Evolutionary conservation across 495 filamentous ascomycete species (phyloP).

Genomic region (Lasiosphaeris hirsuta): DNA sequence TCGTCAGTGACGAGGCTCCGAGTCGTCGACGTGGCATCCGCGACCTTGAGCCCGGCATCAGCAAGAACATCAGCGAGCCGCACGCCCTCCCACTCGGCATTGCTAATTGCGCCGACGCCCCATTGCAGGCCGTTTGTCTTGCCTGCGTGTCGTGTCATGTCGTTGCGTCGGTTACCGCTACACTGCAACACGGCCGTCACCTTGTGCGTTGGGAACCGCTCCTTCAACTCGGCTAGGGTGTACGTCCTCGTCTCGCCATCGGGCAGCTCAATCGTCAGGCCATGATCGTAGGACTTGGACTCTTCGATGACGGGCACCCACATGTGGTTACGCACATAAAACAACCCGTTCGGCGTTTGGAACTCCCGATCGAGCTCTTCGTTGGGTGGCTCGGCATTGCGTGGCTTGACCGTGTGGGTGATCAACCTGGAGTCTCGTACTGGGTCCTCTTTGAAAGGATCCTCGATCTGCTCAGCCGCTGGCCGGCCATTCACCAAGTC

Average conservation of each 20-base stretch:
- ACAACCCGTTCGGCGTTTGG: conserved; percentile 51
- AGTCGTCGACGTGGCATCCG: conserved; percentile 7
- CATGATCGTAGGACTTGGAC: conserved; percentile 39
- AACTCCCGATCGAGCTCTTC: conserved; percentile 43
- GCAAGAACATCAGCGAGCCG: conserved; percentile 55
- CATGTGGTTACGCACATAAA: conserved; percentile 63
- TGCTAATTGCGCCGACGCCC: conserved; percentile 56
- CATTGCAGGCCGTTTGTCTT: conserved; percentile 59
- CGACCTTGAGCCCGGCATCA: conserved; percentile 44
- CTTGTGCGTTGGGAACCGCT: conserved; percentile 48
- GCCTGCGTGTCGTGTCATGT: conserved; percentile 54
- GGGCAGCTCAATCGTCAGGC: conserved; percentile 51
- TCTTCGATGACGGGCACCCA: conserved; percentile 52
- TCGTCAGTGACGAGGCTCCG: conserved; percentile 7
- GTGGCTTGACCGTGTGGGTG: conserved; percentile 47
- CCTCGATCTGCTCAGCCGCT: conserved; percentile 44
- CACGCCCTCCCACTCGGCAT: conserved; percentile 61
- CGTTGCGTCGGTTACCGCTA: conserved; percentile 58
- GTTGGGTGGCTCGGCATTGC: conserved; percentile 56
- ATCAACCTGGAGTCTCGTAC: conserved; percentile 45
- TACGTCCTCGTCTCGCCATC: conserved; percentile 52
- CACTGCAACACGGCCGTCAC: conserved; percentile 61
- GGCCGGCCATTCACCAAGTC: conserved; percentile 51
- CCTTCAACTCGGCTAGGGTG: conserved; percentile 50
- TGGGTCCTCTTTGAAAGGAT: conserved; percentile 55